Evolutionary conservation across 805 yeast species (phyloP).

Genomic region (Cyberlindnera euphorbiae): DNA sequence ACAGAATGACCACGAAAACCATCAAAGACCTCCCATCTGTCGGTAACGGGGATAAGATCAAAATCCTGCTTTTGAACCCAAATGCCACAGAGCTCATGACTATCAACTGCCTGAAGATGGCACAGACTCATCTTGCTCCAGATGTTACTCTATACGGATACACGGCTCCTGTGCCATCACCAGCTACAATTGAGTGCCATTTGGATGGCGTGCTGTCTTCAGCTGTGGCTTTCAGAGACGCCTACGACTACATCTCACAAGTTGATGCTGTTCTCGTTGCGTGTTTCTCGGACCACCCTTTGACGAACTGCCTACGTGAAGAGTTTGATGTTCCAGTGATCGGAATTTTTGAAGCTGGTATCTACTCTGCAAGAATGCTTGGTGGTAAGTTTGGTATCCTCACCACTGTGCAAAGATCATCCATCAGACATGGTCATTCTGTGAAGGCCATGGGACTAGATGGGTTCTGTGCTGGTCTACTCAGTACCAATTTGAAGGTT

Average conservation of each 20-base stretch:
- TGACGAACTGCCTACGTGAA: slow-evolving; percentile 31
- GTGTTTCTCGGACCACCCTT: slow-evolving; percentile 33
- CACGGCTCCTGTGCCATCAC: slow-evolving; percentile 27
- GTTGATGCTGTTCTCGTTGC: slow-evolving; percentile 32
- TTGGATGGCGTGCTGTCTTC: slow-evolving; percentile 31
- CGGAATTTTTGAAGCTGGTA: slow-evolving; percentile 33
- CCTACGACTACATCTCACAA: slow-evolving; percentile 24
- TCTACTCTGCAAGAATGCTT: slow-evolving; percentile 29
- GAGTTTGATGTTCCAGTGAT: slow-evolving; percentile 31
- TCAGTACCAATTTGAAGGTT: slow-evolving; percentile 30
- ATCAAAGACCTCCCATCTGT: slow-evolving; percentile 15
- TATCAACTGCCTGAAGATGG: slow-evolving; percentile 28
- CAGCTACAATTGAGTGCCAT: slow-evolving; percentile 31
- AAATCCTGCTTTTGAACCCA: slow-evolving; percentile 29
- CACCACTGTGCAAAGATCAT: slow-evolving; percentile 29
- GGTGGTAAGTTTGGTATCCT: slow-evolving; percentile 32
- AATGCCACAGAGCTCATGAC: slow-evolving; percentile 30
- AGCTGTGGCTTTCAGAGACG: slow-evolving; percentile 29
- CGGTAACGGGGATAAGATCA: slow-evolving; percentile 13
- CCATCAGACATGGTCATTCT: slow-evolving; percentile 30
- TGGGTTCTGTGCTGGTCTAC: slow-evolving; percentile 30
- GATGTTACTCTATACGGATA: slow-evolving; percentile 30
- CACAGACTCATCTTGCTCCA: slow-evolving; percentile 25
- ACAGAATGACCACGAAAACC: slow-evolving; percentile 11
- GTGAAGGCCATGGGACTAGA: slow-evolving; percentile 27